Conservation (phyloP, 176 grass and related monocot species). For the Puccinellia tenuiflora region DNA sequence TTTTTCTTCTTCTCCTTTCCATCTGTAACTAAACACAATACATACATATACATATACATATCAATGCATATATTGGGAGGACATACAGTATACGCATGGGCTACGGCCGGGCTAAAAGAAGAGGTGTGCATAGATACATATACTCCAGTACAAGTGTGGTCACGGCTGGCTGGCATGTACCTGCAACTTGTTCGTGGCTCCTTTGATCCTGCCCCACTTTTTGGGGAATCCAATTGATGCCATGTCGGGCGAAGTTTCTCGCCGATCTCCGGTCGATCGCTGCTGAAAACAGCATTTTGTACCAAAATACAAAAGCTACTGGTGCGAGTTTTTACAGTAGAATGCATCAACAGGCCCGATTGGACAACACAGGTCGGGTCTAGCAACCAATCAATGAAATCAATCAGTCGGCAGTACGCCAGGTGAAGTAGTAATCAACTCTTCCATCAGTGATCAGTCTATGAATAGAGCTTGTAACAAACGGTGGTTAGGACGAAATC, state of each 20-base stretch:
- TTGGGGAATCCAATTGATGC: constrained; percentile 34
- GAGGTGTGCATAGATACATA: background rate
- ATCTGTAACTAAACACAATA: constrained; percentile 64
- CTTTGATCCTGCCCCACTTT: constrained; percentile 31
- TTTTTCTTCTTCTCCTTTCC: constrained; percentile 18
- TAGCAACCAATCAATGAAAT: background rate
- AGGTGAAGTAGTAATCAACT: background rate
- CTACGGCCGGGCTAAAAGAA: constrained; percentile 12
- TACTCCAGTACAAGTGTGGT: constrained; percentile 31
- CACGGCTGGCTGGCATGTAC: constrained; percentile 37
- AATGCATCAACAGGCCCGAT: background rate
- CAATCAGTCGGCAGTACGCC: background rate
- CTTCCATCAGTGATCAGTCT: background rate
- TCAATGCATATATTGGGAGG: constrained; percentile 52
- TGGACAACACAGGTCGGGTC: background rate
- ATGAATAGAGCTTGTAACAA: background rate
- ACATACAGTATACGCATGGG: background rate
- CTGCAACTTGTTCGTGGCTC: constrained; percentile 19
- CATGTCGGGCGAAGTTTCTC: constrained; percentile 10
- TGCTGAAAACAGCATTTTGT: background rate
- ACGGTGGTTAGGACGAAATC: background rate
- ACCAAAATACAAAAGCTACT: background rate
- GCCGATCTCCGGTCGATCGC: background rate
- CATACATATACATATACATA: constrained; percentile 55
- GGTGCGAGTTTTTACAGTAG: background rate